A percentile compares a stretch with the other conserved stretches of the same genome.
Conservation (phyloP, 768 basidiomycete species). For the Suillus fuscotomentosus region DNA sequence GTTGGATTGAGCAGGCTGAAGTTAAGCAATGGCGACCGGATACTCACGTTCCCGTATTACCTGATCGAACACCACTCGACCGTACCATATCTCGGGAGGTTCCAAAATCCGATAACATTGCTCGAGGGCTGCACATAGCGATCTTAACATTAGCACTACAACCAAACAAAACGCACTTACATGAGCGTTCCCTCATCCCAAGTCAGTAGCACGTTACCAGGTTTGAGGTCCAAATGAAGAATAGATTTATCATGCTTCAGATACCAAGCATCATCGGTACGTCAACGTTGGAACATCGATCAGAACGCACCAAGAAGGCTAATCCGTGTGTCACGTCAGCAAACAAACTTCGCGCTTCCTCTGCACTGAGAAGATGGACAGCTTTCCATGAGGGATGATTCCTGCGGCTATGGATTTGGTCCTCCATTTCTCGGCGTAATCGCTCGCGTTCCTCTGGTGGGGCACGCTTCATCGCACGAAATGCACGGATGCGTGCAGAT, state of each 20-base stretch:
- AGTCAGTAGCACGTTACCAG: slow-evolving; percentile 89
- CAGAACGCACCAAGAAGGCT: slow-evolving; percentile 68
- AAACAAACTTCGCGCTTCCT: slow-evolving; percentile 81
- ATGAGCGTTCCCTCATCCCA: slow-evolving; percentile 86
- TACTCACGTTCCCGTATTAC: slow-evolving; percentile 92
- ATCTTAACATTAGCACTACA: neutral
- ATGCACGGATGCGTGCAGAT: slow-evolving; percentile 73
- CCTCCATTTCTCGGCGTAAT: slow-evolving; percentile 52
- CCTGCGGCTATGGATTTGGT: slow-evolving; percentile 21
- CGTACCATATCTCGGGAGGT: slow-evolving; percentile 90
- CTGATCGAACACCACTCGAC: slow-evolving; percentile 65
- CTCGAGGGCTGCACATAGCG: slow-evolving; percentile 62
- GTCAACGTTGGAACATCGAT: neutral
- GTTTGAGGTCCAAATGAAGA: slow-evolving; percentile 90
- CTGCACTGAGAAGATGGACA: slow-evolving; percentile 80
- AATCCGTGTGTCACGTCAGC: slow-evolving; percentile 85
- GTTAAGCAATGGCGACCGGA: slow-evolving; percentile 1
- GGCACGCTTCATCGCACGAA: slow-evolving; percentile 66
- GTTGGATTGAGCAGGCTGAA: neutral
- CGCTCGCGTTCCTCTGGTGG: slow-evolving; percentile 62
- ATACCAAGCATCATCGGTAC: slow-evolving; percentile 8
- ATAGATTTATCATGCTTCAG: slow-evolving; percentile 78
- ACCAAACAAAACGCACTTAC: slow-evolving; percentile 39
- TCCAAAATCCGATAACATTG: slow-evolving; percentile 95
- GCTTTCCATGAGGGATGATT: slow-evolving; percentile 54